Evolutionary conservation across 805 yeast genomes (phyloP).

Genomic region (Hanseniaspora lindneri): DNA sequence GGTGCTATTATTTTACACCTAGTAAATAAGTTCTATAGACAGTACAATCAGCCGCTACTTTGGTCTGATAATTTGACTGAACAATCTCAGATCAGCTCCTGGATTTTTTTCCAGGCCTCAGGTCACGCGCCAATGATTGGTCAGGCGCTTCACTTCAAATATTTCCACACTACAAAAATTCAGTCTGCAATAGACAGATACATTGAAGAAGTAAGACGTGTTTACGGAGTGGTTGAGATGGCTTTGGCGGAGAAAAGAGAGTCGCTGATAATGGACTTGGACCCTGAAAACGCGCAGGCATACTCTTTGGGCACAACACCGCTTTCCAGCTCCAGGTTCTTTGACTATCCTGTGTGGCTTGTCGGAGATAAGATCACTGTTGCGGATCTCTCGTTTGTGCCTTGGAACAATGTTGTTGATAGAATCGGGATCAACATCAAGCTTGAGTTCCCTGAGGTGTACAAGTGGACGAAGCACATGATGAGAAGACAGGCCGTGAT

Average conservation of each 20-base stretch:
- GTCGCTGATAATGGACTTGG: conserved; percentile 77
- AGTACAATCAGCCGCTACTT: conserved; percentile 53
- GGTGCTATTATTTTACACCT: conserved; percentile 82
- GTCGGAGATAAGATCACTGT: conserved; percentile 76
- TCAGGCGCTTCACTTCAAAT: conserved; percentile 86
- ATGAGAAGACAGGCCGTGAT: conserved; percentile 89
- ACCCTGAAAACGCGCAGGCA: conserved; percentile 74
- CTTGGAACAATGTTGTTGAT: conserved; percentile 94
- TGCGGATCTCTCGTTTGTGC: conserved; percentile 86
- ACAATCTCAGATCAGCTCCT: conserved; percentile 71
- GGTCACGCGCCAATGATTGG: conserved; percentile 99
- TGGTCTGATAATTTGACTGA: conserved; percentile 72
- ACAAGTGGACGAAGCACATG: conserved; percentile 91
- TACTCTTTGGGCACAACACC: conserved; percentile 85
- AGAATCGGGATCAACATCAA: conserved; percentile 80
- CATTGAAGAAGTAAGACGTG: conserved; percentile 83
- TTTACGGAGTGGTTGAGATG: conserved; percentile 90
- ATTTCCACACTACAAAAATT: conserved; percentile 75
- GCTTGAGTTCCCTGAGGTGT: conserved; percentile 85
- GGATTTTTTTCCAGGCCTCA: conserved; percentile 91
- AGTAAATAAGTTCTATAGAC: conserved; percentile 54
- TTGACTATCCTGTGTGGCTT: conserved; percentile 89
- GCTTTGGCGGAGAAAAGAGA: conserved; percentile 87
- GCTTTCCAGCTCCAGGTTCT: conserved; percentile 67
- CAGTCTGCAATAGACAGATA: conserved; percentile 85